These are phyloP conservation scores for Scheffersomyces cryptocercus DNA, from an alignment of 1,139 yeast species.

Conservation along the genomic window DNA sequence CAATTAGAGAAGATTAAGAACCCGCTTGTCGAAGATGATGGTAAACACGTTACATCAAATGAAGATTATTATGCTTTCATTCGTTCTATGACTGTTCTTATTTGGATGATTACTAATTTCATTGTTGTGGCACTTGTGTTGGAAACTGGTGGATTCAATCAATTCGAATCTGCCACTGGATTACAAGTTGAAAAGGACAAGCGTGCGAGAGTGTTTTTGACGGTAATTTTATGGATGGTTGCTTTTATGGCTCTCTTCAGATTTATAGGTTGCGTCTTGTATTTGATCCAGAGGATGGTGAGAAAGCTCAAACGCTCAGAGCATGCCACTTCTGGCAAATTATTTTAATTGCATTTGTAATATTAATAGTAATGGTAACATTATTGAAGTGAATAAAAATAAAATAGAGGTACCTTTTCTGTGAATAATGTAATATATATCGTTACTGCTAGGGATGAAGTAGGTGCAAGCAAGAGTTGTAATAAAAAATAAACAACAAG, in stretches of 20 bases:
- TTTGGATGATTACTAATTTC: slow-evolving; percentile 80
- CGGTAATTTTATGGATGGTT: slow-evolving; percentile 77
- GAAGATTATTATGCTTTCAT: slow-evolving; percentile 79
- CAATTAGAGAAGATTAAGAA: slow-evolving; percentile 64
- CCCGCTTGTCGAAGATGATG: slow-evolving; percentile 28
- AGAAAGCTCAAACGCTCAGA: slow-evolving; percentile 14
- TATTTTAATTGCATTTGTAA: background rate
- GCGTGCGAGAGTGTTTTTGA: slow-evolving; percentile 55
- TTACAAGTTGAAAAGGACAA: slow-evolving; percentile 14
- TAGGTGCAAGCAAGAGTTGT: too few species aligned
- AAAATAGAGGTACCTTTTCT: too few species aligned
- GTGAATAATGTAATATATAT: too few species aligned
- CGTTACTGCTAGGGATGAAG: too few species aligned
- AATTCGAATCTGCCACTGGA: slow-evolving; percentile 21
- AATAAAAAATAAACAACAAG: too few species aligned
- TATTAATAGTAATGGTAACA: too few species aligned
- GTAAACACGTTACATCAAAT: slow-evolving; percentile 41
- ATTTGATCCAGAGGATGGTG: slow-evolving; percentile 45
- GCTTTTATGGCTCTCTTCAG: slow-evolving; percentile 79
- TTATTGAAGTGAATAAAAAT: too few species aligned
- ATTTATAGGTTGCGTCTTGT: slow-evolving; percentile 64
- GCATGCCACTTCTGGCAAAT: background rate
- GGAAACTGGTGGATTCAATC: slow-evolving; percentile 63
- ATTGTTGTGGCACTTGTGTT: slow-evolving; percentile 70
- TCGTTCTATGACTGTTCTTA: slow-evolving; percentile 75